Evolutionary conservation across 1,139 yeast species (phyloP).

Genomic region (Pneumocystis jirovecii): DNA sequence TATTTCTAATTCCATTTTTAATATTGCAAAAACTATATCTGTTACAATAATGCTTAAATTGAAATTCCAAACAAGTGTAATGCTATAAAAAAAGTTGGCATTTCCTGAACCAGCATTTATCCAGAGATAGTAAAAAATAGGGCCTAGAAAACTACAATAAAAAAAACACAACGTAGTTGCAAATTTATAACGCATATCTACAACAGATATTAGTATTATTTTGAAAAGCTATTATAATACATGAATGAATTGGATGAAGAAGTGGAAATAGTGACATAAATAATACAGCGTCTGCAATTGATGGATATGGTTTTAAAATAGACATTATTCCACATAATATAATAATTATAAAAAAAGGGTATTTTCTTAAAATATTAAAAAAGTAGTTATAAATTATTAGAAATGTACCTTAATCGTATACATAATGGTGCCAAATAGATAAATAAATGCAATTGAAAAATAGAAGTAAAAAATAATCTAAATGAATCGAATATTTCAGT

Average conservation of each 20-base stretch:
- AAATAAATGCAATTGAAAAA: conserved; percentile 64
- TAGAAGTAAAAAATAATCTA: conserved; percentile 64
- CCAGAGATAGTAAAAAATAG: conserved; percentile 90
- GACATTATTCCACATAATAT: conserved; percentile 51
- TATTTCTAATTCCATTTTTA: conserved; percentile 46
- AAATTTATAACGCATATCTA: conserved; percentile 33
- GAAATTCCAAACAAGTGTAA: conserved; percentile 65
- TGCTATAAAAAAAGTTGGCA: conserved; percentile 89
- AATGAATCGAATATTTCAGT: conserved; percentile 89
- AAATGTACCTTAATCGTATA: conserved; percentile 43
- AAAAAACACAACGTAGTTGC: conserved; percentile 32
- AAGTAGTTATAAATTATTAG: neutral
- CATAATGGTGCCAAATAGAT: conserved; percentile 62
- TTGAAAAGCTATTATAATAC: conserved; percentile 24
- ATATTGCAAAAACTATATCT: conserved; percentile 72
- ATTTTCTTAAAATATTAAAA: conserved; percentile 6
- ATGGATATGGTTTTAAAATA: conserved; percentile 74
- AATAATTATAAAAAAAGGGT: conserved; percentile 51
- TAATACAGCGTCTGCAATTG: conserved; percentile 68
- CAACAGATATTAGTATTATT: conserved; percentile 18
- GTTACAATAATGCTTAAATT: conserved; percentile 55
- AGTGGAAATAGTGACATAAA: conserved; percentile 48
- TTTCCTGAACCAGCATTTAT: conserved; percentile 88
- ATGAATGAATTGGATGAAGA: conserved; percentile 25
- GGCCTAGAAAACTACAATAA: conserved; percentile 49